Conservation (phyloP, 768 basidiomycete species). For the Multifurca ochricompacta region DNA sequence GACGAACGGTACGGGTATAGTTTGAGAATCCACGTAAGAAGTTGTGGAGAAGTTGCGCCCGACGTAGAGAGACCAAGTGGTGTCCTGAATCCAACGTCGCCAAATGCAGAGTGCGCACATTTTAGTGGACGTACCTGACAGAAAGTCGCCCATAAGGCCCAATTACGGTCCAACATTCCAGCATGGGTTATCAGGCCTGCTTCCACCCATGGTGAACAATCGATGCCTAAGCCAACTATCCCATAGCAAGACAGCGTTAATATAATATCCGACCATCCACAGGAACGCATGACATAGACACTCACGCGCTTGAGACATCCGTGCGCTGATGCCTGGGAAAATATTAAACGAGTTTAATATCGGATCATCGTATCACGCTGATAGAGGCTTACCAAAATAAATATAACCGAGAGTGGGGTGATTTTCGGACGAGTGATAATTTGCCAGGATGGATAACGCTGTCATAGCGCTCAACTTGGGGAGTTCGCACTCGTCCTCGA, state of each 20-base stretch:
- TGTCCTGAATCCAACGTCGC: constrained; percentile 34
- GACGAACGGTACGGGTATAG: constrained; percentile 41
- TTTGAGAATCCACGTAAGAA: constrained; percentile 30
- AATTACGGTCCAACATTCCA: constrained; percentile 50
- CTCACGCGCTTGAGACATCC: constrained; percentile 54
- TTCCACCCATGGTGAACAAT: constrained; percentile 51
- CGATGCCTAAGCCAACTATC: constrained; percentile 48
- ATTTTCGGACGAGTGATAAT: constrained; percentile 32
- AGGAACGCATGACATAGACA: background rate
- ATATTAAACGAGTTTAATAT: background rate
- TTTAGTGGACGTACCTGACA: constrained; percentile 34
- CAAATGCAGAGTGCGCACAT: background rate
- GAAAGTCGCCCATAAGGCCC: constrained; percentile 54
- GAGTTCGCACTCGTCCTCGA: constrained; percentile 34
- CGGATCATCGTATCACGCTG: background rate
- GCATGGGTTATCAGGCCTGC: constrained; percentile 42
- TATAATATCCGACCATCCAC: background rate
- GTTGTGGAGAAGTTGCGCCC: constrained; percentile 50
- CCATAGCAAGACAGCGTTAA: background rate
- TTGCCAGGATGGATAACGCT: constrained; percentile 33
- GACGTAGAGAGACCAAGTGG: constrained; percentile 61
- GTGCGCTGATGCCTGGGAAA: constrained; percentile 44
- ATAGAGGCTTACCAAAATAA: constrained; percentile 31
- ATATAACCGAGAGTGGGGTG: constrained; percentile 39
- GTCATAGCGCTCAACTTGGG: constrained; percentile 38